Base-by-base conservation (phyloP, 371 early-diverging fungal genomes). In the Coemansia sp. region DNA sequence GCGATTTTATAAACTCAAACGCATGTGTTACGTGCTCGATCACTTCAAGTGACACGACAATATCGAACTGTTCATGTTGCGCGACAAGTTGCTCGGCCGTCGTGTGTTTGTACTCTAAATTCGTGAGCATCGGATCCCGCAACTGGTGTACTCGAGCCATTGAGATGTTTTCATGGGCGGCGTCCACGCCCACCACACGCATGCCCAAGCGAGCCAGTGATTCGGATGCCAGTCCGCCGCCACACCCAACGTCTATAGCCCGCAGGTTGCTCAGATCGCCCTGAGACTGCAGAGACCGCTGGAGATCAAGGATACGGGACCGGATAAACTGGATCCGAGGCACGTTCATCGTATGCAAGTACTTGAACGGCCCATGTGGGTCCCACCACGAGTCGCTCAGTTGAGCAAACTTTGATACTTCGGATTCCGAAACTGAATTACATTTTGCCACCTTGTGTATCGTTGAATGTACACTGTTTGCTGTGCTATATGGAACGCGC, bases 201-300 rank as follows among this genome's bases (percentile, higher is more conserved):
- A 87, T 89, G 5, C 97, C 97, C n/a, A 96, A 71, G 50, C 95
- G 85, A 13, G 89, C 88, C 57, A 97, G 68, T 0, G 92, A 72
- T 87, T 95, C 95, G 0, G 91, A 83, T 48, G 97, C 81, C 24
- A 97, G 67, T 0, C 98, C 98, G 26, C 96, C 98, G 22, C 98
- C 98, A 78, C 98, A 94, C 1, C 98, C 98, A 24, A 97, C 87
- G 80, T 97, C 98, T n/a, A 95, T 79, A 65, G 94, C 86, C 3
- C 59, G 22, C 14, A 59, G 22, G 6, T 45, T 29, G 13, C 8
- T 37, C 13, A 63, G 45, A n/a, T 65, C 63, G 13, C 64, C 67
- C 5, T 3, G 29, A 11, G 22, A 18, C 4, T 14, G 7, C 13
- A 7, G 4, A 7, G n/a, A 16, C 14, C 14, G 8, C 29, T 54